These are phyloP conservation scores for Termitomyces sp. DNA, from an alignment of 768 basidiomycete genomes.

Conservation along the genomic window DNA sequence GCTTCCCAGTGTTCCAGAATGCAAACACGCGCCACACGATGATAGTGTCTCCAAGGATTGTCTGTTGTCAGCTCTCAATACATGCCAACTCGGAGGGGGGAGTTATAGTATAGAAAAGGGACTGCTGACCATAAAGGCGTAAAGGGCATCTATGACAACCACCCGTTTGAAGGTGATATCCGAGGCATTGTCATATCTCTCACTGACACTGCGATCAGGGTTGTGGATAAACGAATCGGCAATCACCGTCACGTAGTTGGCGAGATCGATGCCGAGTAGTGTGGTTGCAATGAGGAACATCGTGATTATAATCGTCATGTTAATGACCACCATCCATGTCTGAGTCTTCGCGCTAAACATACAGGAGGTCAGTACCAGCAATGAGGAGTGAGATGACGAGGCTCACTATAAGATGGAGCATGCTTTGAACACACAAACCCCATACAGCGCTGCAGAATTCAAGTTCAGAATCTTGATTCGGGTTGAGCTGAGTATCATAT, in stretches of 20 bases:
- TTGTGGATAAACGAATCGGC: background rate
- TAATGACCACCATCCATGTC: constrained; percentile 3
- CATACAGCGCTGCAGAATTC: background rate
- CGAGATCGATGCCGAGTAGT: constrained; percentile 7
- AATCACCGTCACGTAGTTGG: constrained; percentile 4
- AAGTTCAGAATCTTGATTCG: background rate
- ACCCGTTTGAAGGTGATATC: background rate
- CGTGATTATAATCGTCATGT: constrained; percentile 3
- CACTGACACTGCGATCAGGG: background rate
- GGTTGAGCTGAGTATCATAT: background rate
- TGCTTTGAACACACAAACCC: constrained; percentile 2
- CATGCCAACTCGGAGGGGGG: too few species aligned
- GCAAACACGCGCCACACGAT: constrained; percentile 5
- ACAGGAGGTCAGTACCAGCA: background rate
- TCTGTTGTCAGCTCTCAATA: background rate
- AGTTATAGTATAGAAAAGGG: too few species aligned
- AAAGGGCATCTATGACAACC: constrained; percentile 1
- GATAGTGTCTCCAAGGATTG: constrained; percentile 3
- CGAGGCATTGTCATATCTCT: background rate
- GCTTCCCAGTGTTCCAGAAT: background rate
- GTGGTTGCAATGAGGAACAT: constrained; percentile 6
- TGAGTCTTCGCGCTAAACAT: background rate
- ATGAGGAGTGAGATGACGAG: background rate
- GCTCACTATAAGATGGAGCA: constrained; percentile 2
- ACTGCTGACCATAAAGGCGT: constrained; percentile 3